A percentile compares a stretch with the other conserved stretches of the same genome.
These are phyloP conservation scores for Boletus sp. DNA, from an alignment of 768 basidiomycete species.

Conservation along the genomic window DNA sequence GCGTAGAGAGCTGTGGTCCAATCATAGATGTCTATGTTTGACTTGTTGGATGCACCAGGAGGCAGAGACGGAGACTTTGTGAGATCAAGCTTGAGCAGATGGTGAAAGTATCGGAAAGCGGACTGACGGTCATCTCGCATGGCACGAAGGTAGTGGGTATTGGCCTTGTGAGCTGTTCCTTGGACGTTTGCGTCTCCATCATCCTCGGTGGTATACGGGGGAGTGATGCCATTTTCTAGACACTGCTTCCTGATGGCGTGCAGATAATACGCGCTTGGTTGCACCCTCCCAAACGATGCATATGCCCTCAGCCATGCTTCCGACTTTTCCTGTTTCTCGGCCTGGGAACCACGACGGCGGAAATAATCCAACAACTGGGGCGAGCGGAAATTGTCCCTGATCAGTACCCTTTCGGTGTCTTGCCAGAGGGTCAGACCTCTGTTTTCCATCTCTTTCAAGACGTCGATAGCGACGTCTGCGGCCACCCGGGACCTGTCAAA, in stretches of 20 bases:
- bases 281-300: slow-evolving; percentile 30
- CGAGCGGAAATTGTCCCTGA: slow-evolving; percentile 51
- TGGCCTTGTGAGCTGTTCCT: slow-evolving; percentile 36
- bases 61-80: slow-evolving; percentile 3
- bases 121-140: slow-evolving; percentile 40
- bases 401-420: slow-evolving; percentile 43
- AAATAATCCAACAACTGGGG: slow-evolving; percentile 50
- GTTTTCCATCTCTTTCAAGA: slow-evolving; percentile 49
- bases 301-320: slow-evolving; percentile 24
- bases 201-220: slow-evolving; percentile 20
- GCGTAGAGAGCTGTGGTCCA: slow-evolving; percentile 47
- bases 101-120: slow-evolving; percentile 47
- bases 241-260: slow-evolving; percentile 36
- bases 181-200: neutral
- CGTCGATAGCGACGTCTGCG: slow-evolving; percentile 38
- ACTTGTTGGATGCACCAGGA: slow-evolving; percentile 14
- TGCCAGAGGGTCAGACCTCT: slow-evolving; percentile 41
- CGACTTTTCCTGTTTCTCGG: slow-evolving; percentile 1
- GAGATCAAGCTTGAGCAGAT: slow-evolving; percentile 34
- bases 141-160: slow-evolving; percentile 43
- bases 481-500: slow-evolving; percentile 40
- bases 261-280: slow-evolving; percentile 41
- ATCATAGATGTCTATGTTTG: slow-evolving; percentile 42
- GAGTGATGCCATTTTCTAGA: slow-evolving; percentile 15
- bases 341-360: slow-evolving; percentile 16